These are phyloP conservation scores for Adansonia rubrostipa DNA, from an alignment of 441 rosid genomes.

Conservation along the genomic window DNA sequence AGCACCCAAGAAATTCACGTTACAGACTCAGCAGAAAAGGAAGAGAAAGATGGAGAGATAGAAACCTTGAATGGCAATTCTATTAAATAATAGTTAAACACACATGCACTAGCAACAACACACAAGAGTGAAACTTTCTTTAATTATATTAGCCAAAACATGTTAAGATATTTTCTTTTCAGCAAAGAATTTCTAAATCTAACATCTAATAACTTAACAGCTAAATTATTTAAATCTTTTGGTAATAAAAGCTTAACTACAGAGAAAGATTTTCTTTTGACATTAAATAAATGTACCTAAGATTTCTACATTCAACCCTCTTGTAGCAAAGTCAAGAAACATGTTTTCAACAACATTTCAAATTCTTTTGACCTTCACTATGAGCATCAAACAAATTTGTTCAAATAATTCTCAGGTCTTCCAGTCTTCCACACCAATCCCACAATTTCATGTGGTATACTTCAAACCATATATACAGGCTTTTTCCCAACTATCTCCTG, in stretches of 20 bases:
- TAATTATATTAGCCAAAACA: not conserved
- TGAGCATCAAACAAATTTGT: not conserved
- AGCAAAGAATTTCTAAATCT: not conserved
- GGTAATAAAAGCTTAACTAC: not conserved
- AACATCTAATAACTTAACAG: not conserved
- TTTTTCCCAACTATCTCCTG: not conserved
- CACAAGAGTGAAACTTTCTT: not conserved
- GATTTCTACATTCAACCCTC: not conserved
- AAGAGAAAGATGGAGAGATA: not conserved
- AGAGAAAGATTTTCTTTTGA: not conserved
- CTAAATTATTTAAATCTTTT: not conserved
- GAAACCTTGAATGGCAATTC: not conserved
- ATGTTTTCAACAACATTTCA: not conserved
- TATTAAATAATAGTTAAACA: not conserved
- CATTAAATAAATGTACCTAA: not conserved
- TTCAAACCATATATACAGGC: not conserved
- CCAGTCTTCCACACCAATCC: not conserved
- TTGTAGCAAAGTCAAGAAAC: constrained; percentile 8
- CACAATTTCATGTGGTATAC: not conserved
- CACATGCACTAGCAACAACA: not conserved
- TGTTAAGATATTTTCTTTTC: not conserved
- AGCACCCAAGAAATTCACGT: not conserved
- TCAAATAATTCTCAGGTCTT: not conserved
- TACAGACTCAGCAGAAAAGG: not conserved
- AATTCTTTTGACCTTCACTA: constrained; percentile 9